Evolutionary conservation across 345 rosid species (phyloP).

Genomic region (Salix brachista): DNA sequence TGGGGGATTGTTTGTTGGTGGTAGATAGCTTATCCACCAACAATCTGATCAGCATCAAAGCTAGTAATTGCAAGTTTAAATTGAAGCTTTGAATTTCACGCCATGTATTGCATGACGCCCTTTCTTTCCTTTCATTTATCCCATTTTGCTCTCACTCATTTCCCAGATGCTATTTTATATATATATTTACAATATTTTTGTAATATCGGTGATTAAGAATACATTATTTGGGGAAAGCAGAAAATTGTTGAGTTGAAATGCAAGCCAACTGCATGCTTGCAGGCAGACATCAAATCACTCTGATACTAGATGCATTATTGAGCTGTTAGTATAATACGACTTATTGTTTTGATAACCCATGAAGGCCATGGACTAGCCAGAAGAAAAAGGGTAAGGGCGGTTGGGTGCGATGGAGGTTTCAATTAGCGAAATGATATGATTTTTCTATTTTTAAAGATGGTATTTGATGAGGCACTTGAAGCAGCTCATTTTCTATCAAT

Average conservation of each 20-base stretch:
- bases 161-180: not conserved
- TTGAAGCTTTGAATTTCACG: constrained; percentile 37
- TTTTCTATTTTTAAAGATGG: not conserved
- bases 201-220: not conserved
- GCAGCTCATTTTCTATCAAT: not conserved
- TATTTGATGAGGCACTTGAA: not conserved
- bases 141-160: not conserved
- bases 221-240: not conserved
- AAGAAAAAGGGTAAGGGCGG: not conserved
- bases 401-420: too few relatives aligned
- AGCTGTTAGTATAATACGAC: too few relatives aligned
- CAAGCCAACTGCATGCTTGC: not conserved
- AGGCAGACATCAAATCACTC: not conserved
- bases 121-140: too few relatives aligned
- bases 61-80: constrained; percentile 61
- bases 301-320: too few relatives aligned
- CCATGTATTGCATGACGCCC: not conserved
- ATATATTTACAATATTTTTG: not conserved
- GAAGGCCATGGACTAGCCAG: not conserved
- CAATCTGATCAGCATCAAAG: constrained; percentile 57
- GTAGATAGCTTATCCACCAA: constrained; percentile 69
- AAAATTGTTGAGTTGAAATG: not conserved
- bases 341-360: too few relatives aligned
- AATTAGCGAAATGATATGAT: not conserved
- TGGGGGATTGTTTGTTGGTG: constrained; percentile 64